Conservation (phyloP, 2,329 filamentous ascomycete species). For the Venturia nashicola region DNA sequence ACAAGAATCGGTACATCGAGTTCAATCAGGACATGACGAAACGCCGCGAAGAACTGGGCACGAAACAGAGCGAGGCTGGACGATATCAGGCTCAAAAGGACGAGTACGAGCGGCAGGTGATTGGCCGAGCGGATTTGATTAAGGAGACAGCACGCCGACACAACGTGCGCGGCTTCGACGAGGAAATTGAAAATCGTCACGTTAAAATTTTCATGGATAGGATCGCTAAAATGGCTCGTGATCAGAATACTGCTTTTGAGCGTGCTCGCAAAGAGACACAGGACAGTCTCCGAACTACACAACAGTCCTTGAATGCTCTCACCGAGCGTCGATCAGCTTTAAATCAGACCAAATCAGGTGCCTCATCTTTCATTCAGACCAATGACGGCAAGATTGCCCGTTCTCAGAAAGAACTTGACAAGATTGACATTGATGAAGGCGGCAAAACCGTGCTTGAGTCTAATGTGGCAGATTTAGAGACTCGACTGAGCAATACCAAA, state of each 20-base stretch:
- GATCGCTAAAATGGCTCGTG: conserved; percentile 59
- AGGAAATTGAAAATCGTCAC: conserved; percentile 57
- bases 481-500: conserved; percentile 48
- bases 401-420: conserved; percentile 56
- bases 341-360: conserved; percentile 60
- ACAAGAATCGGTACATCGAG: conserved; percentile 52
- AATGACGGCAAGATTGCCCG: conserved; percentile 59
- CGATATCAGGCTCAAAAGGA: conserved; percentile 77
- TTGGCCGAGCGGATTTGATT: conserved; percentile 59
- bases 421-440: conserved; percentile 78
- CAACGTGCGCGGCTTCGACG: conserved; percentile 71
- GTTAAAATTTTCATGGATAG: conserved; percentile 69
- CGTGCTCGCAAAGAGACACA: conserved; percentile 60
- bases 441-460: conserved; percentile 65
- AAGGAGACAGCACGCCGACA: conserved; percentile 66
- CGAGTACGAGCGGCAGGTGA: conserved; percentile 70
- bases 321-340: conserved; percentile 61
- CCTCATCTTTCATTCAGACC: conserved; percentile 57
- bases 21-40: conserved; percentile 42
- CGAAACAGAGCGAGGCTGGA: conserved; percentile 53
- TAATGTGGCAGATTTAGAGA: conserved; percentile 56
- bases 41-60: conserved; percentile 27
- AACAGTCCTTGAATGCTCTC: conserved; percentile 57
- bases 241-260: conserved; percentile 71
- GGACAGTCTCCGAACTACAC: conserved; percentile 62